Base-by-base conservation (phyloP, 257 asterid genomes). In the Gynochthodes officinalis region DNA sequence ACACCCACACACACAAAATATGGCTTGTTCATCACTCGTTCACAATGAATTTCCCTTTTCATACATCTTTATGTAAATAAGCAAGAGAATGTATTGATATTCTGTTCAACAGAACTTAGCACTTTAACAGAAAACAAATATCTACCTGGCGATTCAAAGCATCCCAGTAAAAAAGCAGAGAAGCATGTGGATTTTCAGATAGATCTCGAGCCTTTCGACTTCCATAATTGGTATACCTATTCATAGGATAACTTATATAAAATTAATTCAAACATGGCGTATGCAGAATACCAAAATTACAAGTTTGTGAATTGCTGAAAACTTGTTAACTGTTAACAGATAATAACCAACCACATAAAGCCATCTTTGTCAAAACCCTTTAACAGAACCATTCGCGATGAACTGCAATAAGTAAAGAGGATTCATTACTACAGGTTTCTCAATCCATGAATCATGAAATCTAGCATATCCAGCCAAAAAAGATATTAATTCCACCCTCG, bases 141-240 rank as follows among this genome's bases (percentile, higher is more conserved):
- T 67, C 44, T 75, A 84, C 89, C 86, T 82, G 86, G 78, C 86
- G 86, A 72, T 84, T 84, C 70, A 84, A 80, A 66, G 68, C 78
- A 61, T 73, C 79, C 89, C 89, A 84, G 80, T 82, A 82, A 74
- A 82, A 82, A 46, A 84, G 88, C 64, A 82, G 82, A 32, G 86
- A 64, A 2, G 86, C 89, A 42, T 66, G 53, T 55, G 89, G 89
- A 73, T 84, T 84, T 77, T 82, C 83, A 43, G 82, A 78, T 69
- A 84, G 27, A 66, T 84, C 81, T 15, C 35, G 76, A 63, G 80
- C 89, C 71, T 82, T 84, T 37, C 76, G 81, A 50, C 89, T 83
- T 79, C 70, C 77, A 50, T 84, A 82, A 73, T 82, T 84, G 68
- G 86, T 82, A 72, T 76, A 82, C 86, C 86, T 82, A 78, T 67